Base-by-base conservation (phyloP, 768 basidiomycete species). In the Hericium coralloides region DNA sequence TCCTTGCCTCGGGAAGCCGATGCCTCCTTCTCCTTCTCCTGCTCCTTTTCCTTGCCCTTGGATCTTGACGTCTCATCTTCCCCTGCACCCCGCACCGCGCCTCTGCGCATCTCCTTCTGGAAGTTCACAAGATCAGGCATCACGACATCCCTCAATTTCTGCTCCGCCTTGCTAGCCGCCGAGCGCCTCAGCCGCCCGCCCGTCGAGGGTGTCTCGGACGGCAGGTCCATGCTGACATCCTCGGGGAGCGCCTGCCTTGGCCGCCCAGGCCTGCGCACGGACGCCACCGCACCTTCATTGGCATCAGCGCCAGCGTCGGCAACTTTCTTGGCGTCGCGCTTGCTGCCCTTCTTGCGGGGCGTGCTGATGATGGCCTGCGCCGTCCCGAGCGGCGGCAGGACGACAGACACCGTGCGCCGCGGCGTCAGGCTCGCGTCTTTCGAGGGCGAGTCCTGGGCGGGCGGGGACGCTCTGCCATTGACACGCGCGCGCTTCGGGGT, bases 51-150 rank as follows among this genome's bases (percentile, higher is more conserved):
- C 53, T 61, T 64, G n/a, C 57, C 62, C 58, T 67, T 61, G 18
- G 57, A 38, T 52, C 55, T 54, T 31, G 60, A 39, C 18, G 38
- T 17, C 18, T 67, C 64, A 26, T 58, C 58, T 20, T 70, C 64
- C 56, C 65, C 58, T 20, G 52, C 64, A 2, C 54, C 58, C 37
- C 65, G 66, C 38, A 74, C 68, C 18, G 60, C 50, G 18, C 70
- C 70, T 2, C 62, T 61, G 61, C 79, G 79, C 74, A 80, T 75
- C 71, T 92, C 84, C 62, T 79, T 79, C 66, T 91, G 81, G 64
- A 77, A 92, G 56, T 74, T 79, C 41, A 84, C 61, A 2, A 90
- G 75, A 61, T 93, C 91, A 0, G 90, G 90, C 84, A 92, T 92
- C 56, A 92, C 73, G 53, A 73, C 71, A 8, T 79, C 72, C 47